Conservation (phyloP, 176 grass and related monocot species). For the Musa schizocarpa region DNA sequence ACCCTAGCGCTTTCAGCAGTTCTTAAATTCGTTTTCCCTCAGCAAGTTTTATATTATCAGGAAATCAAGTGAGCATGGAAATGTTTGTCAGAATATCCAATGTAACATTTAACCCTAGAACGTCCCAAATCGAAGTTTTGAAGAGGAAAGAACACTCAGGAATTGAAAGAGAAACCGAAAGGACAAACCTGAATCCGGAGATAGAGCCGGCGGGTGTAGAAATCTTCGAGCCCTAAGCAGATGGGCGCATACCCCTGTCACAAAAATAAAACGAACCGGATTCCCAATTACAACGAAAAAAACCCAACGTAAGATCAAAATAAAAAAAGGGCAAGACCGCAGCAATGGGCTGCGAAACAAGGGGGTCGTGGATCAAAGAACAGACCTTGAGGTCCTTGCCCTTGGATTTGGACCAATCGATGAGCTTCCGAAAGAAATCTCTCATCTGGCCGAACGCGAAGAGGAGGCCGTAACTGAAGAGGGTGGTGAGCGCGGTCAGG, state of each 20-base stretch:
- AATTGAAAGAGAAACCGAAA: background rate
- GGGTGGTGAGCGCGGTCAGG: constrained; percentile 58
- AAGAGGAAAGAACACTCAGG: background rate
- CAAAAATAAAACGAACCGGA: background rate
- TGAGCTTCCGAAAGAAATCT: constrained; percentile 51
- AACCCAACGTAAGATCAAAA: constrained; percentile 1
- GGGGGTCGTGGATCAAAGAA: background rate
- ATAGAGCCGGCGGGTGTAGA: constrained; percentile 71
- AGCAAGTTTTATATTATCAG: background rate
- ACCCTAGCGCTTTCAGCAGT: too few relatives aligned
- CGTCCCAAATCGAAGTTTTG: background rate
- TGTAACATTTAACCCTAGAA: too few relatives aligned
- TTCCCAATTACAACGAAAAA: constrained; percentile 6
- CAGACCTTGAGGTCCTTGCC: constrained; percentile 52
- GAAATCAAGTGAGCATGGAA: background rate
- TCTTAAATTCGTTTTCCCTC: background rate
- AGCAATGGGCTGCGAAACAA: background rate
- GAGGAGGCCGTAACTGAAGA: constrained; percentile 74
- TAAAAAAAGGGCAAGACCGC: background rate
- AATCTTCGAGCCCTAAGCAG: constrained; percentile 77
- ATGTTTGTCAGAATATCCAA: background rate
- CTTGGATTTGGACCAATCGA: constrained; percentile 57
- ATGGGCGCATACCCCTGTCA: constrained; percentile 65
- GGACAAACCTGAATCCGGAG: constrained; percentile 51
- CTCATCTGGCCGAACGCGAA: constrained; percentile 67